Evolutionary conservation across 768 basidiomycete genomes (phyloP).

Genomic region (Leucocoprinus sp.): DNA sequence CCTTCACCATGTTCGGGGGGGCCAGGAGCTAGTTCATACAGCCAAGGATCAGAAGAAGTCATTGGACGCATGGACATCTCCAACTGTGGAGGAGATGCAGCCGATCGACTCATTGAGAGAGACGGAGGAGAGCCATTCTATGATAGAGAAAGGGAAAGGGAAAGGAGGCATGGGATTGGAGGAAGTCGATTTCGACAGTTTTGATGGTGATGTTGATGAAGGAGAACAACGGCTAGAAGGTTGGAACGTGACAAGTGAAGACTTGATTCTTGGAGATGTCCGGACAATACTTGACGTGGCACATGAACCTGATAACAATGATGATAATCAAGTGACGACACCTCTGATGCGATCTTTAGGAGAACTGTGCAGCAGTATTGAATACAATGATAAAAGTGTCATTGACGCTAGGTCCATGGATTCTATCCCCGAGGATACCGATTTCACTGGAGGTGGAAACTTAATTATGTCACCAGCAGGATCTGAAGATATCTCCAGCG

Average conservation of each 20-base stretch:
- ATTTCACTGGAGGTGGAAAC: background rate
- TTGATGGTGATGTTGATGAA: background rate
- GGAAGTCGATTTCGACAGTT: constrained; percentile 11
- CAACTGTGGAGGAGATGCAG: background rate
- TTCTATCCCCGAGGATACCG: background rate
- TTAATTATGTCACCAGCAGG: background rate
- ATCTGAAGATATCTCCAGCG: background rate
- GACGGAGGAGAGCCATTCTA: background rate
- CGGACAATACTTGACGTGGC: too few species aligned
- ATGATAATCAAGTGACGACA: constrained; percentile 1
- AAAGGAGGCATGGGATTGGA: constrained; percentile 9
- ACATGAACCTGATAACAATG: background rate
- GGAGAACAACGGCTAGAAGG: background rate
- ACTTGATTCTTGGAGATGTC: constrained; percentile 1
- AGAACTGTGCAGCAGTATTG: constrained; percentile 2
- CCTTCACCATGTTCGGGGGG: too few species aligned
- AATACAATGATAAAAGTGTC: constrained; percentile 5
- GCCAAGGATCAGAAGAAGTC: constrained; percentile 44
- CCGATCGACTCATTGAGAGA: too few species aligned
- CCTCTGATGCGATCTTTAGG: constrained; percentile 7
- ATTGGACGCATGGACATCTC: constrained; percentile 41
- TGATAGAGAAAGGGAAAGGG: constrained; percentile 6
- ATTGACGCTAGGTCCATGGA: background rate
- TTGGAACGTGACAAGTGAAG: constrained; percentile 1
- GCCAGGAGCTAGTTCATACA: constrained; percentile 11